Percentiles rank a stretch among this genome's conserved stretches.
phyloP scores from a whole-genome alignment of 164 flowering plant species.

The Cinnamomum micranthum region DNA sequence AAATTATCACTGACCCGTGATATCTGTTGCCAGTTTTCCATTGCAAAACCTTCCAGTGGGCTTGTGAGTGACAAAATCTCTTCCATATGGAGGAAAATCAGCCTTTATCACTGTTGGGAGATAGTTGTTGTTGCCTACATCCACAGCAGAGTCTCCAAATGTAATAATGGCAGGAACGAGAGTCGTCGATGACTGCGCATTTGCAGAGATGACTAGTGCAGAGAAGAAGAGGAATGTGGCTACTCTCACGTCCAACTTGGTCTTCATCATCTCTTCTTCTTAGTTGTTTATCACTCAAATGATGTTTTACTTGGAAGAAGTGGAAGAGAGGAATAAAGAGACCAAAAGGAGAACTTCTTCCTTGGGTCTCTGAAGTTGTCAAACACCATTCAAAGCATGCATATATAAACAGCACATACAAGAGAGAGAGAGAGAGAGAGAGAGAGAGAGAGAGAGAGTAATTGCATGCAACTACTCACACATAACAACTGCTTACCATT shows the following conservation, averaged over 20 bases:
- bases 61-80: constrained; percentile 56
- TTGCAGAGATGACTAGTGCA: not conserved
- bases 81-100: constrained; percentile 87
- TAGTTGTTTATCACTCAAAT: not conserved
- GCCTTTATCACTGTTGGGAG: constrained; percentile 73
- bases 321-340: not conserved
- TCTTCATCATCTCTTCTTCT: not conserved
- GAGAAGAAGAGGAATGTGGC: not conserved
- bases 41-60: constrained; percentile 96
- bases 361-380: not conserved
- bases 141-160: constrained; percentile 87
- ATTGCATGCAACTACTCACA: not conserved
- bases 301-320: not conserved
- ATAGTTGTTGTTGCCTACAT: constrained; percentile 91
- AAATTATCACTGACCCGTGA: constrained; percentile 50
- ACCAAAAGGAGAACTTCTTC: not conserved
- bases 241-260: not conserved
- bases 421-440: not conserved
- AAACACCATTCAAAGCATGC: not conserved
- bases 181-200: constrained; percentile 26
- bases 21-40: constrained; percentile 92
- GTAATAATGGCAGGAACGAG: constrained; percentile 81
- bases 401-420: not conserved
- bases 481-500: not conserved
- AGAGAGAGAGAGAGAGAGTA: no score